phyloP scores from a whole-genome alignment of 345 rosid genomes.

The Acer yangbiense region DNA sequence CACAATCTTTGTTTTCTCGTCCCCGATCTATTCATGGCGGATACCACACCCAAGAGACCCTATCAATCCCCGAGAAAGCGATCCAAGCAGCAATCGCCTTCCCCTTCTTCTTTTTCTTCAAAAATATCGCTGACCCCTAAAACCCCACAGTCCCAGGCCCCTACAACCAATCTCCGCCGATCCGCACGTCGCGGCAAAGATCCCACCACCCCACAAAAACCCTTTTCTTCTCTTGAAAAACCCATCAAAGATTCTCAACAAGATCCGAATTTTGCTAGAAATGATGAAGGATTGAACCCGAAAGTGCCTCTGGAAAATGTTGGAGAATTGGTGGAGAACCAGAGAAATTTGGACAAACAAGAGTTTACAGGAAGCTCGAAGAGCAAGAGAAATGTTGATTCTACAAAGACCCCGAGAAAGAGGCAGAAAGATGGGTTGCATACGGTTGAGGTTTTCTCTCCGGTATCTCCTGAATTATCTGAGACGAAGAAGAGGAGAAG shows the following conservation, averaged over 20 bases:
- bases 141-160: conserved; percentile 45
- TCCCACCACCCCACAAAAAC: conserved; percentile 13
- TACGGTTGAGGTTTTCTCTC: conserved; percentile 40
- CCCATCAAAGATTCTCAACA: conserved; percentile 16
- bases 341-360: background rate
- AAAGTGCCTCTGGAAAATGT: conserved; percentile 21
- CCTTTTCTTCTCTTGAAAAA: background rate
- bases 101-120: conserved; percentile 30
- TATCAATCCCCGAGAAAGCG: conserved; percentile 37
- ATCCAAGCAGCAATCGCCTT: conserved; percentile 13
- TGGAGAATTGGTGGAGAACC: conserved; percentile 8
- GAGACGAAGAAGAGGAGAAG: conserved; percentile 56
- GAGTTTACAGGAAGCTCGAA: background rate
- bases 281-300: conserved; percentile 7
- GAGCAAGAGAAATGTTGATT: conserved; percentile 7
- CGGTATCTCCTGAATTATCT: conserved; percentile 49
- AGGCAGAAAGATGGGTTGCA: conserved; percentile 20
- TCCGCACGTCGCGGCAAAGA: conserved; percentile 44
- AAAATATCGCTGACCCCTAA: conserved; percentile 40
- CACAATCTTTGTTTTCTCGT: conserved; percentile 5
- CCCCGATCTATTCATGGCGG: conserved; percentile 46
- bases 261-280: conserved; percentile 2
- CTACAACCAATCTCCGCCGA: conserved; percentile 47
- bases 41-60: conserved; percentile 41
- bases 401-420: conserved; percentile 2